These are phyloP conservation scores for Cajanus cajan DNA, from an alignment of 306 rosid species.

Conservation along the genomic window DNA sequence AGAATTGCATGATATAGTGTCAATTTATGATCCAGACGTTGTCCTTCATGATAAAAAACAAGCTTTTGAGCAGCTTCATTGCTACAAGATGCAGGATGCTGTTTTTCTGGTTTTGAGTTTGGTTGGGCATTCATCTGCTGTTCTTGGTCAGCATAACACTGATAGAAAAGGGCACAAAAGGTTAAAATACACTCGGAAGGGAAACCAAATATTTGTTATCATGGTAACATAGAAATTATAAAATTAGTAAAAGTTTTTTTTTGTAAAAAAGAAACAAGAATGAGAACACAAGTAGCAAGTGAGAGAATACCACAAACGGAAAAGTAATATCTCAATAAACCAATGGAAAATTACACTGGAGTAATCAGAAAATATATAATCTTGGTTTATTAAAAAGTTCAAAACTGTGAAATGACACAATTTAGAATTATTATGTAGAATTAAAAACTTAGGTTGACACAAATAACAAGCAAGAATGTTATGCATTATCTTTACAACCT, in stretches of 20 bases:
- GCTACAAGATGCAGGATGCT: constrained; percentile 48
- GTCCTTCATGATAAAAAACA: constrained; percentile 71
- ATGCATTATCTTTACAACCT: constrained; percentile 31
- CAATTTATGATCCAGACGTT: constrained; percentile 55
- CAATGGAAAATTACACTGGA: background rate
- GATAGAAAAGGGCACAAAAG: constrained; percentile 32
- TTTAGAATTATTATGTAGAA: background rate
- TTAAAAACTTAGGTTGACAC: background rate
- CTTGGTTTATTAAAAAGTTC: background rate
- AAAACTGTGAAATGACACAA: background rate
- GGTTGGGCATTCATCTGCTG: constrained; percentile 45
- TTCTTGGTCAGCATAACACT: constrained; percentile 52
- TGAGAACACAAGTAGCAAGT: background rate
- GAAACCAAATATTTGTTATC: background rate
- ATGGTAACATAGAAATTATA: background rate
- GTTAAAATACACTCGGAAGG: background rate
- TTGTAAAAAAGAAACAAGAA: background rate
- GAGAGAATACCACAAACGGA: background rate
- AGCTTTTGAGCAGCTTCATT: constrained; percentile 55
- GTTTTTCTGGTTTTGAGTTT: constrained; percentile 40
- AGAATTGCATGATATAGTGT: constrained; percentile 89
- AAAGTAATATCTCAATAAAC: constrained; percentile 17
- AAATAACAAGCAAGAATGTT: constrained; percentile 22
- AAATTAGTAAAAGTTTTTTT: background rate
- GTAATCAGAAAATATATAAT: constrained; percentile 11